A percentile compares a stretch with the other conserved stretches of the same genome.
These are phyloP conservation scores for Rhizopogon sp. DNA, from an alignment of 768 basidiomycete genomes.

Conservation along the genomic window DNA sequence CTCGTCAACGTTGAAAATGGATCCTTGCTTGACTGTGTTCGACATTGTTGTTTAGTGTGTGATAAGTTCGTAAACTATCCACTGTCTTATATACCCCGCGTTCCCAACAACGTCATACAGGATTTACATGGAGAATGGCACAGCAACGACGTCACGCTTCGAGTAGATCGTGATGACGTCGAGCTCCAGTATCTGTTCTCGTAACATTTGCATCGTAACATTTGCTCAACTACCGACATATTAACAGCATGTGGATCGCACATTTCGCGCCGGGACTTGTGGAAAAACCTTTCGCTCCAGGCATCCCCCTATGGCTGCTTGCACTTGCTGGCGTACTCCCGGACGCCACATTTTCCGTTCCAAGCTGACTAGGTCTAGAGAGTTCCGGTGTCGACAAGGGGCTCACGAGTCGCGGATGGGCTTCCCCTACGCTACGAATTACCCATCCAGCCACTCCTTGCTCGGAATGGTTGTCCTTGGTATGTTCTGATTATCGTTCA, in stretches of 20 bases:
- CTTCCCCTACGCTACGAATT: conserved; percentile 29
- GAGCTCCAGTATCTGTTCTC: neutral
- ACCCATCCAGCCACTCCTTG: conserved; percentile 28
- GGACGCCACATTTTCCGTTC: conserved; percentile 24
- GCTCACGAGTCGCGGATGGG: conserved; percentile 17
- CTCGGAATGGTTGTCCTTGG: conserved; percentile 18
- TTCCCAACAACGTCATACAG: neutral
- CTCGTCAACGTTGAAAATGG: conserved; percentile 36
- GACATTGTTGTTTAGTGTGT: conserved; percentile 5
- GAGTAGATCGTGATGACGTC: neutral
- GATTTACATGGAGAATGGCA: no score
- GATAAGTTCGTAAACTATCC: neutral
- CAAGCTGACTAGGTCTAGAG: conserved; percentile 22
- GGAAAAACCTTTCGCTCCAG: conserved; percentile 1
- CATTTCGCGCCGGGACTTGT: conserved; percentile 1
- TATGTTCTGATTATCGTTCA: conserved; percentile 1
- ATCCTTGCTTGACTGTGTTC: neutral
- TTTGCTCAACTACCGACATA: neutral
- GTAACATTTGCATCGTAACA: neutral
- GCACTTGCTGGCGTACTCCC: conserved; percentile 20
- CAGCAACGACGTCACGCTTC: neutral
- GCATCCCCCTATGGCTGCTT: conserved; percentile 11
- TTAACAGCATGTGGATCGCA: neutral
- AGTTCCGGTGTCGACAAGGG: conserved; percentile 19
- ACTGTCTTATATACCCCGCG: neutral